A percentile compares a stretch with the other conserved stretches of the same genome.
These are phyloP conservation scores for Dictyostelium intermedium DNA, from an alignment of 78 protist species.

Conservation along the genomic window DNA sequence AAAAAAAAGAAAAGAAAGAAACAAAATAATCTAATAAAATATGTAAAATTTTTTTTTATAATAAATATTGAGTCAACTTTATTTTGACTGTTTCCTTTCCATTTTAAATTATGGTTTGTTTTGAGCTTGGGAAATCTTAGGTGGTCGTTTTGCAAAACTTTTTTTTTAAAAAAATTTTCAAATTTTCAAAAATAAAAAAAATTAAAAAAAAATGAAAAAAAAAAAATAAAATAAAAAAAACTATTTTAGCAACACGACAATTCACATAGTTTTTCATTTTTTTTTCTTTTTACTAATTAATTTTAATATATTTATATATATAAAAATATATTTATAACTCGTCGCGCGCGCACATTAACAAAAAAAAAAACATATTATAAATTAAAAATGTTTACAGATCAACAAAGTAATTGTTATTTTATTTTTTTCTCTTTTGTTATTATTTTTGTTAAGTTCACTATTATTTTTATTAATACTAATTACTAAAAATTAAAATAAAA, in stretches of 20 bases:
- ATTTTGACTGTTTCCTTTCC: background rate
- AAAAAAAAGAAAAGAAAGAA: background rate
- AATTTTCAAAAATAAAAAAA: background rate
- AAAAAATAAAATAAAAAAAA: background rate
- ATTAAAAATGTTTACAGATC: constrained; percentile 33
- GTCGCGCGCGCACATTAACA: background rate
- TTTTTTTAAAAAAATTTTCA: background rate
- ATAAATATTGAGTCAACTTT: background rate
- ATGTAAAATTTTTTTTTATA: background rate
- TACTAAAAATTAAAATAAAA: background rate
- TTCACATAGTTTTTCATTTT: background rate
- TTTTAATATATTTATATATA: background rate
- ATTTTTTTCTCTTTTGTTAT: background rate
- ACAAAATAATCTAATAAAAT: background rate
- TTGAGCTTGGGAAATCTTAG: background rate
- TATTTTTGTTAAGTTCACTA: too few relatives aligned
- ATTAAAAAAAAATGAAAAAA: background rate
- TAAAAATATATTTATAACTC: too few relatives aligned
- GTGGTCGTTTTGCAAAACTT: background rate
- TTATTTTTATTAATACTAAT: too few relatives aligned
- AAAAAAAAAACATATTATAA: background rate
- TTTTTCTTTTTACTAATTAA: background rate
- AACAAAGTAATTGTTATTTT: constrained; percentile 10
- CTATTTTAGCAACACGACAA: background rate
- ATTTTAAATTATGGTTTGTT: background rate